phyloP scores from a whole-genome alignment of 306 rosid genomes.

The Bauhinia variegata region DNA sequence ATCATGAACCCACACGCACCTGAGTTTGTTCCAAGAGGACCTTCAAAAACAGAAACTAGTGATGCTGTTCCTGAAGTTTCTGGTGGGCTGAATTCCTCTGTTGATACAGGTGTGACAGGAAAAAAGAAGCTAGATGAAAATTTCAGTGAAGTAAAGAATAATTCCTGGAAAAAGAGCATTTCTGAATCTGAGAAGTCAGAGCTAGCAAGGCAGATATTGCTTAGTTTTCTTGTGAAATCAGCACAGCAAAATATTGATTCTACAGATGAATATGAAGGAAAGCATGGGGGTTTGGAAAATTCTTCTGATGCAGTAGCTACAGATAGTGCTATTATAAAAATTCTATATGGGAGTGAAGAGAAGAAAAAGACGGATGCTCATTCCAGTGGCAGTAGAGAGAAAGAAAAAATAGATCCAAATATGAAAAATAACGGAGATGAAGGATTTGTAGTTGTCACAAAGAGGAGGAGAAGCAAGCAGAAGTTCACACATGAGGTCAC shows the following conservation, averaged over 20 bases:
- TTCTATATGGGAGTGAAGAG: slow-evolving; percentile 64
- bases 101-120: slow-evolving; percentile 33
- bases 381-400: slow-evolving; percentile 40
- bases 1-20: slow-evolving; percentile 97
- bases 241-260: slow-evolving; percentile 63
- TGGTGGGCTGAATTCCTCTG: slow-evolving; percentile 35
- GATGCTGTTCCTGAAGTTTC: slow-evolving; percentile 40
- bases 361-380: slow-evolving; percentile 41
- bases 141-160: slow-evolving; percentile 25
- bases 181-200: slow-evolving; percentile 76
- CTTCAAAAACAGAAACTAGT: slow-evolving; percentile 51
- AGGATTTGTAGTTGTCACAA: slow-evolving; percentile 75
- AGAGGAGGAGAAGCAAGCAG: slow-evolving; percentile 73
- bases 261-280: slow-evolving; percentile 51
- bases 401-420: slow-evolving; percentile 42
- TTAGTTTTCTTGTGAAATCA: slow-evolving; percentile 84
- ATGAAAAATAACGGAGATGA: slow-evolving; percentile 56
- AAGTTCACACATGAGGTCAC: slow-evolving; percentile 66
- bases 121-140: slow-evolving; percentile 41
- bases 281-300: slow-evolving; percentile 35
- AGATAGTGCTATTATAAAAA: slow-evolving; percentile 79
- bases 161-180: slow-evolving; percentile 46
- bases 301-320: slow-evolving; percentile 68
- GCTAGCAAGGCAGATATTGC: slow-evolving; percentile 89
- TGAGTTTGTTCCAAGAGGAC: slow-evolving; percentile 76